These are phyloP conservation scores for Pseudomonodictys pantanalensis DNA, from an alignment of 495 filamentous ascomycete genomes.

Conservation along the genomic window DNA sequence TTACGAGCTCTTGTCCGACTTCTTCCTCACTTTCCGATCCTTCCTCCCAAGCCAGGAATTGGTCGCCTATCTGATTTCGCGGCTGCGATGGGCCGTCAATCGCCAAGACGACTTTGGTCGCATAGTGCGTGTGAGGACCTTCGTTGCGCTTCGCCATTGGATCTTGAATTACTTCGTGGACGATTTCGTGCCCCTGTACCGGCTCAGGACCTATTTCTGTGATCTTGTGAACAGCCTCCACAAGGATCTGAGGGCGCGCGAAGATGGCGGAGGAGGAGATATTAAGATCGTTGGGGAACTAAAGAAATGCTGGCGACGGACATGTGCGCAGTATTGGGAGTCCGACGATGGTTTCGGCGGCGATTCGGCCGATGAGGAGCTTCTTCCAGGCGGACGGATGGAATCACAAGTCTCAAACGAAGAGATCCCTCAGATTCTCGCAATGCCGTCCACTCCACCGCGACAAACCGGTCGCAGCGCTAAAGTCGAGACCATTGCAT, in stretches of 20 bases:
- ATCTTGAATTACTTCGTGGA: conserved; percentile 97
- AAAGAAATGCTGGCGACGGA: conserved; percentile 95
- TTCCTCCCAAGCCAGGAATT: conserved; percentile 77
- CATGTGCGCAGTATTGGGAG: conserved; percentile 87
- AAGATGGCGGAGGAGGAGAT: conserved; percentile 65
- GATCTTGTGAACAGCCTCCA: conserved; percentile 75
- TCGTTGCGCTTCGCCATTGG: conserved; percentile 96
- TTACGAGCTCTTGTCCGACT: conserved; percentile 96
- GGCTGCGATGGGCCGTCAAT: conserved; percentile 82
- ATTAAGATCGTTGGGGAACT: conserved; percentile 89
- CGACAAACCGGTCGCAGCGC: conserved; percentile 6
- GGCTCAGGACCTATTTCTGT: conserved; percentile 78
- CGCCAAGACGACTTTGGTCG: conserved; percentile 79
- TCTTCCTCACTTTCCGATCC: conserved; percentile 91
- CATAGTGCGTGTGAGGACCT: conserved; percentile 89
- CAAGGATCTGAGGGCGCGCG: conserved; percentile 54
- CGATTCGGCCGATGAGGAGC: conserved; percentile 62
- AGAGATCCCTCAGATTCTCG: conserved; percentile 40
- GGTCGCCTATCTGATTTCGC: conserved; percentile 75
- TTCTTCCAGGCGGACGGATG: conserved; percentile 66
- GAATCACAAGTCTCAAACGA: conserved; percentile 23
- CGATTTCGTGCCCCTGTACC: conserved; percentile 84
- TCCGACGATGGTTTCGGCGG: conserved; percentile 41
- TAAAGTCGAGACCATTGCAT: conserved; percentile 29
- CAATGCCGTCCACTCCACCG: conserved; percentile 38